Conservation (phyloP, 352 stramenopile species). For the Elongisporangium prolatum region DNA sequence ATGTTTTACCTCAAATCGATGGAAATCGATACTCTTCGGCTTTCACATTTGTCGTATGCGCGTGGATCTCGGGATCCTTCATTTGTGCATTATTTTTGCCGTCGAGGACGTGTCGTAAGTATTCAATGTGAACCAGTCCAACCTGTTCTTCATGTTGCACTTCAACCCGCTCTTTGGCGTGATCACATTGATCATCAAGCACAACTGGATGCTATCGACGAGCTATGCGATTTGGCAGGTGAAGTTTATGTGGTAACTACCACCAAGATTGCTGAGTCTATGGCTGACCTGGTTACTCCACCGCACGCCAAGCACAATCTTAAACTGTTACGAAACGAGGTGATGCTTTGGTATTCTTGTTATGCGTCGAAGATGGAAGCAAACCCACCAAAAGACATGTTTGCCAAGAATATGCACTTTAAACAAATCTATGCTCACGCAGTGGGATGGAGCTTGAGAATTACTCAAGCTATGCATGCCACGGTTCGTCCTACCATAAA, state of each 20-base stretch:
- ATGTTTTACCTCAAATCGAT: constrained; percentile 83
- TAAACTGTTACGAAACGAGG: constrained; percentile 75
- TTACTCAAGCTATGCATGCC: constrained; percentile 70
- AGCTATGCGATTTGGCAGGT: constrained; percentile 66
- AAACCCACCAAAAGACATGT: constrained; percentile 69
- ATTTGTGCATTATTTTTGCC: constrained; percentile 77
- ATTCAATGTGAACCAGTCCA: constrained; percentile 74
- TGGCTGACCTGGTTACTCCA: constrained; percentile 64
- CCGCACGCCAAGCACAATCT: constrained; percentile 66
- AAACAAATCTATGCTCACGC: constrained; percentile 80
- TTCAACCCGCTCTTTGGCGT: constrained; percentile 79
- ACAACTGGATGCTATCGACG: constrained; percentile 56
- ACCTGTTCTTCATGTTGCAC: constrained; percentile 76
- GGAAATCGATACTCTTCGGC: constrained; percentile 57
- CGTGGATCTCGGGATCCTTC: constrained; percentile 57
- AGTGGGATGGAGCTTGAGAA: constrained; percentile 69
- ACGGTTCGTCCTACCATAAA: constrained; percentile 74
- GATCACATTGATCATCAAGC: constrained; percentile 71
- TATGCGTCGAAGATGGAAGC: constrained; percentile 69
- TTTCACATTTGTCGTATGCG: constrained; percentile 54
- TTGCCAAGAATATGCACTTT: constrained; percentile 76
- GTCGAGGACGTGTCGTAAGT: constrained; percentile 65
- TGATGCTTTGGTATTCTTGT: constrained; percentile 80
- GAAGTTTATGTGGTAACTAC: constrained; percentile 78
- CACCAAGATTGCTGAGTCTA: constrained; percentile 72